A percentile compares a stretch with the other conserved stretches of the same genome.
phyloP scores from a whole-genome alignment of 257 asterid genomes.

The Solanum arcanum region DNA sequence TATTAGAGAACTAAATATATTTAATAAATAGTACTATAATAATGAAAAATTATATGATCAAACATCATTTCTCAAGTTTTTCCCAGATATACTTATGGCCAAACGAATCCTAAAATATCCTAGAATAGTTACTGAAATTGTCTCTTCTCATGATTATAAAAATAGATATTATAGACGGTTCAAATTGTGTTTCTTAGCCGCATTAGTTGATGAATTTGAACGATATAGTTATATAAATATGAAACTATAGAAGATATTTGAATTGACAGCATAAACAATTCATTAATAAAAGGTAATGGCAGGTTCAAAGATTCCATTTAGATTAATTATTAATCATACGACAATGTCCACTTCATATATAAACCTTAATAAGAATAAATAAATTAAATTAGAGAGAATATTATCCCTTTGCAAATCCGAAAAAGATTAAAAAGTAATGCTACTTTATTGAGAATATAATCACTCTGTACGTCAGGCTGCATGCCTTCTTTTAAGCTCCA shows the following conservation, averaged over 20 bases:
- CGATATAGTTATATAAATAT: neutral
- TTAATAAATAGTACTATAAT: too few relatives aligned
- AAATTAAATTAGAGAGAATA: slow-evolving; percentile 1
- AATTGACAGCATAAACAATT: neutral
- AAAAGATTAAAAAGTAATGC: neutral
- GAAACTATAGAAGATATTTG: neutral
- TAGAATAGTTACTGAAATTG: neutral
- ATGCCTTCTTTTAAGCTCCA: neutral
- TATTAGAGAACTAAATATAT: too few relatives aligned
- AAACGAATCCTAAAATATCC: neutral
- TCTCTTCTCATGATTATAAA: neutral
- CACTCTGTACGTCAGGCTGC: neutral
- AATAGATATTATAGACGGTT: neutral
- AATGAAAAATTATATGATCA: neutral
- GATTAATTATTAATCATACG: neutral
- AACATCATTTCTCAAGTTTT: too few relatives aligned
- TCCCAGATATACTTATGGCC: neutral
- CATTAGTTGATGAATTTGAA: neutral
- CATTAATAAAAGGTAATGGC: neutral
- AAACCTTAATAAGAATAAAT: neutral
- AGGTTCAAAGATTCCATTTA: slow-evolving; percentile 1
- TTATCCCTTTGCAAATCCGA: neutral
- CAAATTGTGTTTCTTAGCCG: neutral
- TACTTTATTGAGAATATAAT: neutral
- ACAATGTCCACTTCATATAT: neutral